Conservation (phyloP, 2,329 filamentous ascomycete genomes). For the Colletotrichum orchidophilum region DNA sequence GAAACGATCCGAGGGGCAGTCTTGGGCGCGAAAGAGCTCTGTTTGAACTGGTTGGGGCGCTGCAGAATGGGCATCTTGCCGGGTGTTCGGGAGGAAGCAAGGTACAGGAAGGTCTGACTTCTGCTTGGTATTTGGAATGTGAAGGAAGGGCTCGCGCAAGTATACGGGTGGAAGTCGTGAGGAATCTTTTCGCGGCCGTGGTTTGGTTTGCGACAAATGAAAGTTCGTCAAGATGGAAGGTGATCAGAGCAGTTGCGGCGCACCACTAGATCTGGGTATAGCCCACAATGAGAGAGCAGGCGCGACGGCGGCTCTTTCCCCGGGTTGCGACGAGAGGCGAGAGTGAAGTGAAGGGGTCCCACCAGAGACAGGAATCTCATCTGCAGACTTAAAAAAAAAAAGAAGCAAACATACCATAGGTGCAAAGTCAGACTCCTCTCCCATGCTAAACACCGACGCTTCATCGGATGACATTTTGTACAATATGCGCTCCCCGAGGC, state of each 20-base stretch:
- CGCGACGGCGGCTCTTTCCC: conserved; percentile 1
- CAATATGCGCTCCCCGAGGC: conserved; percentile 19
- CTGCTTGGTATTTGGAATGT: background rate
- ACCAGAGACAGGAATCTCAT: conserved; percentile 4
- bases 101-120: background rate
- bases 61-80: conserved; percentile 21
- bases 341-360: background rate
- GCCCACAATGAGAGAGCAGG: background rate
- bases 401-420: conserved; percentile 46
- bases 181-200: background rate
- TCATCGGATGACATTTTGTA: conserved; percentile 67
- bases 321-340: background rate
- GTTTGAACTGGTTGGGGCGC: background rate
- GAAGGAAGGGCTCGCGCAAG: background rate
- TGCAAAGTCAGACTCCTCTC: conserved; percentile 52
- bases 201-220: background rate
- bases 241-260: background rate
- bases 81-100: background rate
- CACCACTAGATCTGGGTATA: background rate
- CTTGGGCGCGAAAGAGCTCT: background rate
- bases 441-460: conserved; percentile 48
- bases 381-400: background rate
- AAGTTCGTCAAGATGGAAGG: background rate
- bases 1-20: background rate
- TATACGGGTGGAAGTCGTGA: background rate